Base-by-base conservation (phyloP, 1,139 yeast genomes). In the Scheffersomyces titani region DNA sequence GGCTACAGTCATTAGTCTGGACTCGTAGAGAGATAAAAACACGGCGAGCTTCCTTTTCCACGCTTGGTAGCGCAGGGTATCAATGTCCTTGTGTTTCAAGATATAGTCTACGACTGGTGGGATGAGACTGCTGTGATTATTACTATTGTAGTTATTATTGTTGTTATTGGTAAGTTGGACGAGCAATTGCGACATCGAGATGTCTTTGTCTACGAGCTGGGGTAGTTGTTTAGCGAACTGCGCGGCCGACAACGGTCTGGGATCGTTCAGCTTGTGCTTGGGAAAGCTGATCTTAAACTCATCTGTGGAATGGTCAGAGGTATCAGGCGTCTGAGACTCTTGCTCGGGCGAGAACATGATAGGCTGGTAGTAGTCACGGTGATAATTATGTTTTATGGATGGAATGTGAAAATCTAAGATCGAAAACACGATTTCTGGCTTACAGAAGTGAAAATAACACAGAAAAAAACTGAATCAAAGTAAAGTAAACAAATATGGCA, bases 221-320 rank as follows among this genome's bases (percentile, higher is more conserved):
- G 40, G 40, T 3, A 30, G 40, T 3, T 30, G 16, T 30, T 30
- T 9, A 6, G 40, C 40, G 4, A 30, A 16, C 40, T 30, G 40
- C 13, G 40, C 16, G 16, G 40, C 11, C 40, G 40, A 30, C 40
- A 30, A 30, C 13, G 40, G 40, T 16, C 13, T 30, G 40, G 40
- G 40, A 4, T 30, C 40, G 24, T 3, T 46, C 24, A 46, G 49
- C 22, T 46, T 46, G 49, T 20, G 49, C 24, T 19, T 19, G 24
- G 22, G 49, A 46, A 22, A 19, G 24, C 22, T 46, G 49, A 21
- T n/a, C 44, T 24, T 49, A 19, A 21, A 22, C 40, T 62, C 63
- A 36, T 62, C 65, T 6, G 62, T 54, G 22, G 64, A 60, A 50
- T 62, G 61, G 49, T 62, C 65, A 2, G 64, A 61, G 20, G 65